Base-by-base conservation (phyloP, 768 basidiomycete genomes). In the Pleurotus platypus region DNA sequence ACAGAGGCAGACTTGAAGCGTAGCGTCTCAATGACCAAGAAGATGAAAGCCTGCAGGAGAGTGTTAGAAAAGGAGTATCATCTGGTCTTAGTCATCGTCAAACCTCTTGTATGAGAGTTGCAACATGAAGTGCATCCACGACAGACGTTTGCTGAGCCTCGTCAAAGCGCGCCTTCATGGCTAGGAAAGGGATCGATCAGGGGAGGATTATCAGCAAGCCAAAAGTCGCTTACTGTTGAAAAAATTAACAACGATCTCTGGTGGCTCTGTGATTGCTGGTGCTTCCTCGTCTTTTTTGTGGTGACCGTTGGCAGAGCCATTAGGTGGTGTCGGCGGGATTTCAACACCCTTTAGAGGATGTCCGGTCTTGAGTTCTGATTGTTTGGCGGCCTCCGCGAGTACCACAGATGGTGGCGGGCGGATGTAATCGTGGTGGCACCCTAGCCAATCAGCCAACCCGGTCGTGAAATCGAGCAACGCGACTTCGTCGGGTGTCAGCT, bases 101-200 rank as follows among this genome's bases (percentile, higher is more conserved):
- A 58, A 84, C 91, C 76, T 94, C 92, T 69, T 93, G 91, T 0
- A 81, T 79, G 49, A 94, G 71, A 11, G 83, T 82, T 2, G 85
- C 87, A 3, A 89, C 72, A 61, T 94, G 92, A 16, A 94, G 76
- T n/a, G 83, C 61, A 62, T 87, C 82, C 49, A 77, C 72, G 4
- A 79, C 77, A 4, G 82, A 75, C 18, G 70, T 65, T 11, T 72
- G 69, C 8, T 79, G 63, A 2, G 75, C 69, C 18, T 70, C 73
- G 20, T 71, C 70, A 60, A 92, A 83, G 18, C 82, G 81, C 48
- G 65, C 64, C 57, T 77, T 76, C 67, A 89, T 78, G 55, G 76
- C 90, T 90, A 60, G 4, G 37, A 20, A 51, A 16, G 16, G 20
- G 27, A 11, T 24, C 50, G 18, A 55, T 47, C 16, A 60, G 18